These are phyloP conservation scores for Globisporangium paroecandrum DNA, from an alignment of 352 stramenopile genomes.

Conservation along the genomic window DNA sequence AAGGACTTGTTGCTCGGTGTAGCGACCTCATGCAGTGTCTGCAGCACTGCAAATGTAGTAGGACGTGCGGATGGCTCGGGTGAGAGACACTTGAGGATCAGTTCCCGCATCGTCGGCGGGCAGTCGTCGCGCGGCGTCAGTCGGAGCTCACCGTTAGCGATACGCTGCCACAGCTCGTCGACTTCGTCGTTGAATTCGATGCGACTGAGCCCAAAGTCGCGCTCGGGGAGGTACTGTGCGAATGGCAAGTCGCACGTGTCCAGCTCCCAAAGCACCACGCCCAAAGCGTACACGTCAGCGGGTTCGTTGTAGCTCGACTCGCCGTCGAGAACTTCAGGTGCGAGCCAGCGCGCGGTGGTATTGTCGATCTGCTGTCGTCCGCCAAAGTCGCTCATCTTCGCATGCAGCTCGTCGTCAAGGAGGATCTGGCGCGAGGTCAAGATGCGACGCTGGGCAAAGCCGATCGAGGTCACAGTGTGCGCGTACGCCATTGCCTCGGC, in stretches of 20 bases:
- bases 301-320: conserved; percentile 21
- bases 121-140: conserved; percentile 7
- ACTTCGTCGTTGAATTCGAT: conserved; percentile 10
- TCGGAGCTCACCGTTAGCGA: conserved; percentile 11
- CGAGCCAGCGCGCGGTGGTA: conserved; percentile 14
- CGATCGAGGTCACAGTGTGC: conserved; percentile 18
- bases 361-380: conserved; percentile 13
- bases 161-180: conserved; percentile 13
- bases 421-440: conserved; percentile 31
- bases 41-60: conserved; percentile 9
- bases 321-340: conserved; percentile 24
- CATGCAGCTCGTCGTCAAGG: conserved; percentile 15
- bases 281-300: conserved; percentile 30
- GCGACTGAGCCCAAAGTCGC: conserved; percentile 17
- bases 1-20: neutral
- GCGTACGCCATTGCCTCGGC: conserved; percentile 25
- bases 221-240: conserved; percentile 10
- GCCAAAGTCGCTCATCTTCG: conserved; percentile 31
- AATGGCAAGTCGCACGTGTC: conserved; percentile 16
- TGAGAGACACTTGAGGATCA: conserved; percentile 19
- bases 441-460: conserved; percentile 16
- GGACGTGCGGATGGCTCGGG: conserved; percentile 15
- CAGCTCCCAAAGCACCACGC: conserved; percentile 27
- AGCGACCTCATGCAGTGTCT: conserved; percentile 7
- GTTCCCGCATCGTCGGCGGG: neutral